Evolutionary conservation across 306 rosid species (phyloP), one percentile per base, ranked within the genome.

Genomic region (Cicer chorassanicum): DNA sequence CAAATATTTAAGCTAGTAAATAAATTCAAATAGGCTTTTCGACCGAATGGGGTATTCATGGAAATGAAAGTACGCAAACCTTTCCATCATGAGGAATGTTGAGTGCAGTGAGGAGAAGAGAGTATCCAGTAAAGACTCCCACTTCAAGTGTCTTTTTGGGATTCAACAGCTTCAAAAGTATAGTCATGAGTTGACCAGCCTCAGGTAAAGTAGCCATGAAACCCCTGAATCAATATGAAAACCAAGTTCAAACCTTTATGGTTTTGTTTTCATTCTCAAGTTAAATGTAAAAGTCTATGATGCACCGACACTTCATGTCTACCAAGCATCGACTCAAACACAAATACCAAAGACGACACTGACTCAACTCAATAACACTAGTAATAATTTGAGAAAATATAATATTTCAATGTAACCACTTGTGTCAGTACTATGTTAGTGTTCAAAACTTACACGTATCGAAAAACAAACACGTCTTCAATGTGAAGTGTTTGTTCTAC

Each of bases 91-190:
- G 43, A 13, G 89, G 89, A 42, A 86, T 79, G 66, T 78, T 69
- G 64, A 89, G 93, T 19, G 89, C 90, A 8, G 90, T 86, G 54
- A 89, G 90, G 65, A 86, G 93, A 71, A 89, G 90, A 13, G 90
- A 86, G 77, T 88, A 86, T 8, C 93, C 88, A 12, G 91, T 85
- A 68, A 83, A 85, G 6, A 85, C 91, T 61, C 91, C 93, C 4
- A 87, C 71, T 81, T 87, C 88, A 75, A 87, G 85, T 0, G 91
- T 87, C 80, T 82, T 89, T 76, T 73, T 87, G 1, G 91, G 86
- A 77, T 84, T 78, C 40, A 84, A 21, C 7, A 89, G 24, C 64
- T 77, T 81, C 81, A 89, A 74, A 46, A 89, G 60, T 86, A 89
- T 43, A 45, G 80, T 73, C 7, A 87, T 43, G 13, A 89, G 65